Conservation (phyloP, 352 stramenopile species). For the Phytophthora pistaciae region DNA sequence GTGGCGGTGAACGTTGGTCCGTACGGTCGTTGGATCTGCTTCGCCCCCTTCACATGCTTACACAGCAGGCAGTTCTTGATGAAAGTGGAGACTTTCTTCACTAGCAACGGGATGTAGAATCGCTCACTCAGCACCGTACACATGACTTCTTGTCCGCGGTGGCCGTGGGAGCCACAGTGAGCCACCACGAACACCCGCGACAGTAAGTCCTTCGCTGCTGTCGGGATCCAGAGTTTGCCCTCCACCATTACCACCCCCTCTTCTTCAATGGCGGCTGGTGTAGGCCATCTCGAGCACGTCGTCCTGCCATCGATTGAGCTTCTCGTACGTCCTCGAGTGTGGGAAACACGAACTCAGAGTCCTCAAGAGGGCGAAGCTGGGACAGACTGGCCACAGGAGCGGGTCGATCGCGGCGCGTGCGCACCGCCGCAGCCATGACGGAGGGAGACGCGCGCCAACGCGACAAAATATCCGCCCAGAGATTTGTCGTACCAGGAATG, state of each 20-base stretch:
- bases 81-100: neutral
- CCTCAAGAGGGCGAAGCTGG: neutral
- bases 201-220: constrained; percentile 5
- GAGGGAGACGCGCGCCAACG: neutral
- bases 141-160: constrained; percentile 16
- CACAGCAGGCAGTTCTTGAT: neutral
- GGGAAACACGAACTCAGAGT: neutral
- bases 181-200: constrained; percentile 14
- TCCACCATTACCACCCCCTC: neutral
- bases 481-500: constrained; percentile 3
- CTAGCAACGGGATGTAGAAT: constrained; percentile 4
- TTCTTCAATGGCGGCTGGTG: neutral
- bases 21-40: neutral
- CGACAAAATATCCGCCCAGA: neutral
- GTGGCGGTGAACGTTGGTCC: neutral
- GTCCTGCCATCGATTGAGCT: neutral
- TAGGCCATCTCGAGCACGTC: neutral
- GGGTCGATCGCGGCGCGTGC: neutral
- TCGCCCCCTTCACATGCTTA: constrained; percentile 3
- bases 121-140: neutral
- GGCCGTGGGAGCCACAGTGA: constrained; percentile 12
- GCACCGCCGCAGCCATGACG: neutral
- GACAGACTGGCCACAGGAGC: neutral
- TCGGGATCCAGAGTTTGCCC: neutral
- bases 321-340: neutral